Evolutionary conservation across 208 protist genomes (phyloP), one percentile per base, ranked within the genome.

Genomic region (Angomonas ambiguus): DNA sequence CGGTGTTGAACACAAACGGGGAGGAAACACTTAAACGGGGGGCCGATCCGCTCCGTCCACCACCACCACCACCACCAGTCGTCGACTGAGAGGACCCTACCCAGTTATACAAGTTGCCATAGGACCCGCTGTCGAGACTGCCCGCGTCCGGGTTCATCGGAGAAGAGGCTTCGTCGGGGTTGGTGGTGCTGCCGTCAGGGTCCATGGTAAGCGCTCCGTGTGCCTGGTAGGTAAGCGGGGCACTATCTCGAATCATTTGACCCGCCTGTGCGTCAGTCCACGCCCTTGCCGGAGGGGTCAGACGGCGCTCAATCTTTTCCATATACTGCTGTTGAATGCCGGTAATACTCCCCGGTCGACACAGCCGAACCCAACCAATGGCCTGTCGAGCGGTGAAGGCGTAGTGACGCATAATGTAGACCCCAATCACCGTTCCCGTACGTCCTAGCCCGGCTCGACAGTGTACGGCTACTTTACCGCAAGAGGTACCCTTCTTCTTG

Each of bases 321-420:
- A 99, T 71, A 66, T 93, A 99, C 67, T 96, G 74, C 71, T 99
- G 97, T 69, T 99, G 97, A 20, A 93, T 88, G 18, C 98, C 98
- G 24, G 98, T 97, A 27, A 99, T 90, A 81, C 87, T 96, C 22
- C 98, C 98, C 8, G 98, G 97, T 24, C 98, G 82, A 69, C 91
- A 97, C 13, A 99, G 69, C 24, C 98, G 80, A 28, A 97, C 69
- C 89, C 92, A 99, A 10, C 77, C 96, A 53, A 99, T 97, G 16
- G 82, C 80, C 60, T 97, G 95, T 2, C 74, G 58, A 13, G 96
- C 93, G 11, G 94, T 98, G 53, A 98, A 93, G 38, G 70, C 58
- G 75, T 96, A 98, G 59, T 98, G 76, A 53, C 94, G 93, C 82
- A 98, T 98, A 59, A 98, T 76, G 63, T 94, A 97, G 18, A 82